A percentile compares a stretch with the other conserved stretches of the same genome.
Evolutionary conservation across 1,284 basidiomycete genomes (phyloP).

Genomic region (Ceratobasidium sp.): DNA sequence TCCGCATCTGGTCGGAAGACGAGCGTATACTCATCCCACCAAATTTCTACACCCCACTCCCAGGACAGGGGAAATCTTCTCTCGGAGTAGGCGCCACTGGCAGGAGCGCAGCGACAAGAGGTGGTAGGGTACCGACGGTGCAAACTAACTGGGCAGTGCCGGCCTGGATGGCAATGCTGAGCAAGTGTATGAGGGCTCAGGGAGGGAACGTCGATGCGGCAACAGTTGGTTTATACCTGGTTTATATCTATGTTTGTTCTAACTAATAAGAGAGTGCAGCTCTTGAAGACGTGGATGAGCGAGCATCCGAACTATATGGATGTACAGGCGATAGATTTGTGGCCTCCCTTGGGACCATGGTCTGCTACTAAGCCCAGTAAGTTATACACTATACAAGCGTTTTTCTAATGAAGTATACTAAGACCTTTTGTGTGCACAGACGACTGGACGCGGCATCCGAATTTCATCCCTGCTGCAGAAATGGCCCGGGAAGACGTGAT

Average conservation of each 20-base stretch:
- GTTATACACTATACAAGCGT: too few species aligned
- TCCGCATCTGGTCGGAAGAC: slow-evolving; percentile 65
- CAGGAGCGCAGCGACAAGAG: too few species aligned
- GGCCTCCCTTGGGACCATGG: slow-evolving; percentile 27
- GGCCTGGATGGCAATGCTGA: slow-evolving; percentile 15
- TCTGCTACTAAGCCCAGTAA: slow-evolving; percentile 8
- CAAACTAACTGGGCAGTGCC: slow-evolving; percentile 18
- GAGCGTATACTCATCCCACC: slow-evolving; percentile 57
- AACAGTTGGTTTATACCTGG: not conserved
- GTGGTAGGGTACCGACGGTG: not conserved
- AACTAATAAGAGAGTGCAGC: too few species aligned
- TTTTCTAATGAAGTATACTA: too few species aligned
- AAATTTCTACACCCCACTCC: slow-evolving; percentile 33
- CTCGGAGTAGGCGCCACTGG: too few species aligned
- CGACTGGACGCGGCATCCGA: slow-evolving; percentile 20
- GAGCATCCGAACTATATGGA: slow-evolving; percentile 32
- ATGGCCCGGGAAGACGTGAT: slow-evolving; percentile 8
- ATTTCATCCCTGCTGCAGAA: slow-evolving; percentile 3
- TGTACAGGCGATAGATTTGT: slow-evolving; percentile 10
- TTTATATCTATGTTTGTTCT: too few species aligned
- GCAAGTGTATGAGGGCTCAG: slow-evolving; percentile 32
- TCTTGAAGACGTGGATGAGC: slow-evolving; percentile 30
- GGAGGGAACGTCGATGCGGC: slow-evolving; percentile 36
- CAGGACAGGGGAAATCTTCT: not conserved
- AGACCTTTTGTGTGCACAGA: not conserved